phyloP scores from a whole-genome alignment of 129 eudicot genomes.

The Lactuca saligna region DNA sequence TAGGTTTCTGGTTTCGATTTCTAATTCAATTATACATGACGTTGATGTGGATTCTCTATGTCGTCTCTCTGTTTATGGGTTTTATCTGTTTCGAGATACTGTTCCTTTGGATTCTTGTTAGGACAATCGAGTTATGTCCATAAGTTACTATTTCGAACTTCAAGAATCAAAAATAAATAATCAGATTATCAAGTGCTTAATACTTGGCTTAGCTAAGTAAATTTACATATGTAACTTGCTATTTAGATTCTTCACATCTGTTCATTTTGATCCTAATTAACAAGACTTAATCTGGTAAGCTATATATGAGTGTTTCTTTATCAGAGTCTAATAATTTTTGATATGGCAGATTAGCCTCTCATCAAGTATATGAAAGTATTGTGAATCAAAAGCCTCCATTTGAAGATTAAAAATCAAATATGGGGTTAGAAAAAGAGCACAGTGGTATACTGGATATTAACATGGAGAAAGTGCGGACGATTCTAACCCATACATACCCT shows the following conservation, averaged over 20 bases:
- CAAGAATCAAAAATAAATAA: conserved; percentile 6
- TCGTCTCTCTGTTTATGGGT: conserved; percentile 6
- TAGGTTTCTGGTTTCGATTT: not conserved
- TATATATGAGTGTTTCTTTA: too few relatives aligned
- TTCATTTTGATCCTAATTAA: not conserved
- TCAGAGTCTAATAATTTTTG: not conserved
- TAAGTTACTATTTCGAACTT: not conserved
- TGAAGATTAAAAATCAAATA: conserved; percentile 12
- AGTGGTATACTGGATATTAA: conserved; percentile 67
- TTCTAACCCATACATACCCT: conserved; percentile 78
- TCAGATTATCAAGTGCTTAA: conserved; percentile 5
- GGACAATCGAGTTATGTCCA: not conserved
- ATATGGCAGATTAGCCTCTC: conserved; percentile 12
- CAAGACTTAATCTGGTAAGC: not conserved
- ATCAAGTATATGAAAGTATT: conserved; percentile 5
- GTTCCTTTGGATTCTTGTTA: not conserved
- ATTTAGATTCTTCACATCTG: not conserved
- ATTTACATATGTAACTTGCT: too few relatives aligned
- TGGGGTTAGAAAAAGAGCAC: conserved; percentile 62
- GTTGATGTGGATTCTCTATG: conserved; percentile 15
- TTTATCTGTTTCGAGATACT: not conserved
- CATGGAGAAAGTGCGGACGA: conserved; percentile 90
- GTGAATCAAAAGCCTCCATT: conserved; percentile 1
- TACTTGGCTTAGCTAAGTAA: too few relatives aligned
- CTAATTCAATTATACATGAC: not conserved